Evolutionary conservation across 495 filamentous ascomycete genomes (phyloP).

Genomic region (Choiromyces venosus): DNA sequence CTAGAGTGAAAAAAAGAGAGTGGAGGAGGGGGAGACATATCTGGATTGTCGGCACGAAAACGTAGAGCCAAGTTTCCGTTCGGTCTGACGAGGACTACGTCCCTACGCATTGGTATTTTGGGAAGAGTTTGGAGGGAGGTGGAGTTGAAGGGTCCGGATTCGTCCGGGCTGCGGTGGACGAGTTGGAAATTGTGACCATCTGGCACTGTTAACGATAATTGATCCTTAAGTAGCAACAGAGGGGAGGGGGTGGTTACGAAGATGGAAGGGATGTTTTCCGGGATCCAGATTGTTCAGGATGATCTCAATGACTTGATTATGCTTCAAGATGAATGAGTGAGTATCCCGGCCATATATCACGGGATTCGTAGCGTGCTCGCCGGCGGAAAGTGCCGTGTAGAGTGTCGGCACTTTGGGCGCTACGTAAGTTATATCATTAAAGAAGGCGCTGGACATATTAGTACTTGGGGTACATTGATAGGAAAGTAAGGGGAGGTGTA

Average conservation of each 20-base stretch:
- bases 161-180: slow-evolving; percentile 48
- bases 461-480: background rate
- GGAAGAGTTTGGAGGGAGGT: slow-evolving; percentile 44
- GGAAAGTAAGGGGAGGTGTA: slow-evolving; percentile 41
- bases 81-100: slow-evolving; percentile 48
- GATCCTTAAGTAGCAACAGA: slow-evolving; percentile 11
- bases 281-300: slow-evolving; percentile 72
- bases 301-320: slow-evolving; percentile 67
- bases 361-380: slow-evolving; percentile 57
- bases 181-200: slow-evolving; percentile 80
- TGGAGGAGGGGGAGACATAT: slow-evolving; percentile 37
- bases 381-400: slow-evolving; percentile 66
- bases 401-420: slow-evolving; percentile 71
- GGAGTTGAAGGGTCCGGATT: slow-evolving; percentile 52
- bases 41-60: slow-evolving; percentile 68
- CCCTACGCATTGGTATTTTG: slow-evolving; percentile 50
- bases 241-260: slow-evolving; percentile 45
- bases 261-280: slow-evolving; percentile 77
- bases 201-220: slow-evolving; percentile 32
- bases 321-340: slow-evolving; percentile 61
- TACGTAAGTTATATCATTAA: slow-evolving; percentile 74
- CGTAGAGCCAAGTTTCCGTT: slow-evolving; percentile 57
- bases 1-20: background rate
- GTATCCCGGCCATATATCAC: slow-evolving; percentile 68
- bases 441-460: slow-evolving; percentile 56